A percentile compares a stretch with the other conserved stretches of the same genome.
These are phyloP conservation scores for Apiotrichum siamense DNA, from an alignment of 1,284 basidiomycete genomes.

Conservation along the genomic window DNA sequence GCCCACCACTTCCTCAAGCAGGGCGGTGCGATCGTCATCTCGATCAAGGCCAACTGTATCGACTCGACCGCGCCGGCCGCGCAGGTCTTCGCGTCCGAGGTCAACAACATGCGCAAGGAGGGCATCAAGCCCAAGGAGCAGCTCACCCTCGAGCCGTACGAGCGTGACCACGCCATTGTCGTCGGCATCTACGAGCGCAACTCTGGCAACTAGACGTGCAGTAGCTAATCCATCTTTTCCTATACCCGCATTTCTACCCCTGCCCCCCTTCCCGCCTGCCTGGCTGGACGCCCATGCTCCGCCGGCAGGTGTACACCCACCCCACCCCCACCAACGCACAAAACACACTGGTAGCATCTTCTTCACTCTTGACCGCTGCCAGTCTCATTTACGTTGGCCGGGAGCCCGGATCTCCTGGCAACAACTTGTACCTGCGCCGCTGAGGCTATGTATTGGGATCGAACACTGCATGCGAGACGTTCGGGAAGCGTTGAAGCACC, in stretches of 20 bases:
- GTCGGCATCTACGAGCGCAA: constrained; percentile 46
- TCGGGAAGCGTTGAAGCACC: too few species aligned
- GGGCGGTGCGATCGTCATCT: constrained; percentile 86
- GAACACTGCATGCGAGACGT: too few species aligned
- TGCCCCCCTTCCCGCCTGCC: too few species aligned
- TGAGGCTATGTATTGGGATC: constrained; percentile 9
- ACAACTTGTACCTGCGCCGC: constrained; percentile 6
- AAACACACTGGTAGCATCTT: too few species aligned
- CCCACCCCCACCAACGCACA: too few species aligned
- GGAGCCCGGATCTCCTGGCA: constrained; percentile 1
- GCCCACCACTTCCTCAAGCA: constrained; percentile 96
- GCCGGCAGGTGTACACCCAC: too few species aligned
- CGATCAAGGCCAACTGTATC: constrained; percentile 99
- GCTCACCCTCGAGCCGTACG: constrained; percentile 56
- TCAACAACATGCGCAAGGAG: constrained; percentile 72
- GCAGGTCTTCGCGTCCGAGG: constrained; percentile 83
- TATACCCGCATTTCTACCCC: too few species aligned
- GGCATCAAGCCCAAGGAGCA: constrained; percentile 74
- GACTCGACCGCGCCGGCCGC: constrained; percentile 90
- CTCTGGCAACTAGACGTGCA: constrained; percentile 7
- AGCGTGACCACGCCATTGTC: constrained; percentile 50
- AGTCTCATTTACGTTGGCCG: constrained; percentile 1
- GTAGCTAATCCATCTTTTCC: background rate
- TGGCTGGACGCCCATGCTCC: background rate
- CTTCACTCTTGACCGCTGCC: background rate